Percentiles rank a stretch among this genome's conserved stretches.
phyloP scores from a whole-genome alignment of 345 rosid species.

The Citrus reticulata region DNA sequence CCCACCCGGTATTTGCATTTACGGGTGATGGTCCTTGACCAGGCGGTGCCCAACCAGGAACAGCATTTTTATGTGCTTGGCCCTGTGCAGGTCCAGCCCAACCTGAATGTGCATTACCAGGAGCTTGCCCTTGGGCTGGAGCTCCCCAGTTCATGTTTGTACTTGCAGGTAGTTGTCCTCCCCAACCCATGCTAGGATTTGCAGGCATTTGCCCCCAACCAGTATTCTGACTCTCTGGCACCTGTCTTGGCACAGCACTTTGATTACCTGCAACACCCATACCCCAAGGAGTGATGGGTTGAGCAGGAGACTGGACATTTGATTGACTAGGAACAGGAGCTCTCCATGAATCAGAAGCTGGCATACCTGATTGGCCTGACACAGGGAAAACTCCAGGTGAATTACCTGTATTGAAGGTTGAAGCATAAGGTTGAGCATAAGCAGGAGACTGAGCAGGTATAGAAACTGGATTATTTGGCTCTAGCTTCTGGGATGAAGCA shows the following conservation, averaged over 20 bases:
- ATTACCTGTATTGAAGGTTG: slow-evolving; percentile 33
- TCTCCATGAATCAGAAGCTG: slow-evolving; percentile 64
- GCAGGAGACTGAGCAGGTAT: slow-evolving; percentile 34
- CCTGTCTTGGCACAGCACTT: slow-evolving; percentile 33
- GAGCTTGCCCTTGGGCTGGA: slow-evolving; percentile 43
- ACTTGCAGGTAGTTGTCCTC: slow-evolving; percentile 48
- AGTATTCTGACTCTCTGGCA: slow-evolving; percentile 40
- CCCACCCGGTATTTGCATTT: slow-evolving; percentile 46
- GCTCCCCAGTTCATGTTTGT: slow-evolving; percentile 48
- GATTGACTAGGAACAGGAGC: slow-evolving; percentile 42
- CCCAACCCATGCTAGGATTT: slow-evolving; percentile 65
- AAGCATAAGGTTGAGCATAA: slow-evolving; percentile 36
- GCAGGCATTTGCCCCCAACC: slow-evolving; percentile 57
- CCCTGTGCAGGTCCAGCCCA: slow-evolving; percentile 54
- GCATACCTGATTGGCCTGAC: slow-evolving; percentile 35
- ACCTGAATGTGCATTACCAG: slow-evolving; percentile 42
- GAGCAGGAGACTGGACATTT: slow-evolving; percentile 33
- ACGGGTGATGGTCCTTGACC: slow-evolving; percentile 42
- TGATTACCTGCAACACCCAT: slow-evolving; percentile 36
- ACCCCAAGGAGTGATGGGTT: slow-evolving; percentile 48
- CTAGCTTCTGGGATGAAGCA: slow-evolving; percentile 39
- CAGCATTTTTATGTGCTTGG: slow-evolving; percentile 47
- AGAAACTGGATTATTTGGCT: slow-evolving; percentile 23
- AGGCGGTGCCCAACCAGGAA: slow-evolving; percentile 55
- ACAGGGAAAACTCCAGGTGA: slow-evolving; percentile 35